phyloP scores from a whole-genome alignment of 2,329 filamentous ascomycete genomes.

The Diaporthe sp. region DNA sequence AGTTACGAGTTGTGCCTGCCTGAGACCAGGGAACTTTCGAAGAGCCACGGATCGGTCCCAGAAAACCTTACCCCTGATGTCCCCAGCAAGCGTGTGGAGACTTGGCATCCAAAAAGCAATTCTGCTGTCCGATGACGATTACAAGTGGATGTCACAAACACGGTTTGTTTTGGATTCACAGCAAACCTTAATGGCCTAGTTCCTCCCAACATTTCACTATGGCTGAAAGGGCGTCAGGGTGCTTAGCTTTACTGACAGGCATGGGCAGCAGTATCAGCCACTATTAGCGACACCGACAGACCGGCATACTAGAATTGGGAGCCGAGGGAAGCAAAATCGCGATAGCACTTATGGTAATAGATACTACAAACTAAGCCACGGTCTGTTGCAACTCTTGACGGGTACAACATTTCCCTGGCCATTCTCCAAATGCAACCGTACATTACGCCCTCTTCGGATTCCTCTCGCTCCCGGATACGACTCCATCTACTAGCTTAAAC shows the following conservation, averaged over 20 bases:
- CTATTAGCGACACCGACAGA: not conserved
- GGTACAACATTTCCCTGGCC: not conserved
- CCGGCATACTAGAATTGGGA: not conserved
- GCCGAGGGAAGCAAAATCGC: not conserved
- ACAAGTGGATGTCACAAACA: not conserved
- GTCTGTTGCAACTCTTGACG: not conserved
- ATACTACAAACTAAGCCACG: not conserved
- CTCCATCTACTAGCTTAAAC: not conserved
- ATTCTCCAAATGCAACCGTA: constrained; percentile 13
- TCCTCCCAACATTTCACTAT: not conserved
- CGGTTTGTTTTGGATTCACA: not conserved
- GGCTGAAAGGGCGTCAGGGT: not conserved
- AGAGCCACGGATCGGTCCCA: not conserved
- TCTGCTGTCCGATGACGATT: not conserved
- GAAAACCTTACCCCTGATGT: not conserved
- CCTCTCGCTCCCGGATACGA: not conserved
- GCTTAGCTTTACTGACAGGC: not conserved
- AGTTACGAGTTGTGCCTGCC: not conserved
- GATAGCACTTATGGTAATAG: not conserved
- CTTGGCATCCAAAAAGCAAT: constrained; percentile 2
- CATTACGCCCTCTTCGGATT: not conserved
- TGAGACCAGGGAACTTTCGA: not conserved
- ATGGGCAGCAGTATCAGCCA: not conserved
- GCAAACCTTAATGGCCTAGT: not conserved
- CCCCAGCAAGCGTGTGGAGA: not conserved